Evolutionary conservation across 2,329 filamentous ascomycete species (phyloP).

Genomic region (Lasiodiplodia gonubiensis): DNA sequence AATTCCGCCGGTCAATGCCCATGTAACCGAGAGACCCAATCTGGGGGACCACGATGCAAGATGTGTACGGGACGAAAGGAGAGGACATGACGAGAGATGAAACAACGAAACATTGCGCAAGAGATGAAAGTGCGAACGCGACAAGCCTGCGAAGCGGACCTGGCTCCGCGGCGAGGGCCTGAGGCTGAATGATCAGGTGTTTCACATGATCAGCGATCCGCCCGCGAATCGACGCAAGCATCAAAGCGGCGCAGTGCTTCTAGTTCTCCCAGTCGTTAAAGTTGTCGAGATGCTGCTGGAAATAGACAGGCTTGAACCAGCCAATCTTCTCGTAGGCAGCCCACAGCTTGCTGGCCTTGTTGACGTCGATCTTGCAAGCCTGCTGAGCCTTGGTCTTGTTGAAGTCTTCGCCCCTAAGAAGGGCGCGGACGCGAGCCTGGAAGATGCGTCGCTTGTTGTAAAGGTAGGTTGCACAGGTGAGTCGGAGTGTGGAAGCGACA

Average conservation of each 20-base stretch:
- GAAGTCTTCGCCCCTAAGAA: slow-evolving; percentile 77
- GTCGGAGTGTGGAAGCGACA: slow-evolving; percentile 77
- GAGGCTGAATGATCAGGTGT: slow-evolving; percentile 17
- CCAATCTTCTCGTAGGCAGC: slow-evolving; percentile 84
- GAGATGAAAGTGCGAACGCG: background rate
- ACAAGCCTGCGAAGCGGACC: slow-evolving; percentile 10
- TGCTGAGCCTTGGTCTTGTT: slow-evolving; percentile 95
- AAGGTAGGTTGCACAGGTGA: slow-evolving; percentile 87
- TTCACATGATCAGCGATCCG: slow-evolving; percentile 26
- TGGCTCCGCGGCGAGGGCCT: background rate
- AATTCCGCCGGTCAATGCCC: slow-evolving; percentile 16
- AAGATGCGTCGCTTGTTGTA: slow-evolving; percentile 95
- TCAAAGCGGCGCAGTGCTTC: slow-evolving; percentile 4
- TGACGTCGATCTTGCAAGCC: slow-evolving; percentile 97
- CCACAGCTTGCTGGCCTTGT: slow-evolving; percentile 94
- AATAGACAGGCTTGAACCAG: slow-evolving; percentile 70
- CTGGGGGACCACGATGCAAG: slow-evolving; percentile 18
- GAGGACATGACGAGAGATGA: background rate
- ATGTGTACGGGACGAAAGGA: slow-evolving; percentile 3
- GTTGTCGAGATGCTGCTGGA: slow-evolving; percentile 50
- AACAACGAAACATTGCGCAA: background rate
- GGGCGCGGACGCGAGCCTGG: slow-evolving; percentile 70
- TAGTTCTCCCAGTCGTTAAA: slow-evolving; percentile 27
- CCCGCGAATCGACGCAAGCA: slow-evolving; percentile 27
- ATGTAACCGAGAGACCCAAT: slow-evolving; percentile 14